Conservation (phyloP, 305 asterid species). For the Fraxinus floribunda region DNA sequence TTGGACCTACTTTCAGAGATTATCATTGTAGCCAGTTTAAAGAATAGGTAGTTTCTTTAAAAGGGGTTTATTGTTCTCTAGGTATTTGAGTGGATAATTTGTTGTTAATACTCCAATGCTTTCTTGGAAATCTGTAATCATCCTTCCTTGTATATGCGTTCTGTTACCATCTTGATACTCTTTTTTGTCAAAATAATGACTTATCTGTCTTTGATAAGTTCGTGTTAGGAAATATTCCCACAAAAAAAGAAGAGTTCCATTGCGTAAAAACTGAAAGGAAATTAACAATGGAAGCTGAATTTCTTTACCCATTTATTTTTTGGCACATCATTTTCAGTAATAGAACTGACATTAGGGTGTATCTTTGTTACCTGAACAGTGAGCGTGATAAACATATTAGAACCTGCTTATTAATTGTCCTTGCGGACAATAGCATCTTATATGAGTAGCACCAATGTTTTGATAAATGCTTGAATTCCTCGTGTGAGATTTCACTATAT, state of each 20-base stretch:
- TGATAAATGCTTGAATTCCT: not conserved
- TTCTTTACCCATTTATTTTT: not conserved
- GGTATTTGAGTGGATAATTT: not conserved
- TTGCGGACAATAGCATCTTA: not conserved
- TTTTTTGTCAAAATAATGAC: not conserved
- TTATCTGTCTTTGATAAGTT: not conserved
- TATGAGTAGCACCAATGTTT: not conserved
- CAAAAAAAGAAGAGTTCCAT: not conserved
- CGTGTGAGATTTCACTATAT: not conserved
- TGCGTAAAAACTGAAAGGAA: not conserved
- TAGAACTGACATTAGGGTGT: not conserved
- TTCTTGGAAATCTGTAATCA: not conserved
- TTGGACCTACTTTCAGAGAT: constrained; percentile 10
- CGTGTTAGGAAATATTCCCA: not conserved
- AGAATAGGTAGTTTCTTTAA: not conserved
- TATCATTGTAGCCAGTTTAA: constrained; percentile 4
- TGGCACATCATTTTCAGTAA: not conserved
- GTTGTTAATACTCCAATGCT: not conserved
- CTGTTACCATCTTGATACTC: not conserved
- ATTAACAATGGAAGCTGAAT: not conserved
- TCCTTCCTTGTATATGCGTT: not conserved
- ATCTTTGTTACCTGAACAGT: not conserved
- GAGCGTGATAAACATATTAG: not conserved
- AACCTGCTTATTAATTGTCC: not conserved
- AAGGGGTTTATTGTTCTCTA: not conserved